These are phyloP conservation scores for Penicillium bovifimosum DNA, from an alignment of 495 filamentous ascomycete species.

Conservation along the genomic window DNA sequence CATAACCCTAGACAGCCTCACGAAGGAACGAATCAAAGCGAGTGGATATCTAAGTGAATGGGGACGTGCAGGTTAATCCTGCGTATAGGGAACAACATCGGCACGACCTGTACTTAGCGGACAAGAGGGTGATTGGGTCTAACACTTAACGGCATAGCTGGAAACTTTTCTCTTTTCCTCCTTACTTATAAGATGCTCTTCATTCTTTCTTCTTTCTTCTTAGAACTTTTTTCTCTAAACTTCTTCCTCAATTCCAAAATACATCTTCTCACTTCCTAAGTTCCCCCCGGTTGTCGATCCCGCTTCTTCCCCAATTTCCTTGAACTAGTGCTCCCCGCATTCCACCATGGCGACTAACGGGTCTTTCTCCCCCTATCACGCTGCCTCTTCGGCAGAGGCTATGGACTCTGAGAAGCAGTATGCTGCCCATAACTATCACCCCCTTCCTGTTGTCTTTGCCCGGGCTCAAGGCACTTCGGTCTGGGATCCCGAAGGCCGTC, in stretches of 20 bases:
- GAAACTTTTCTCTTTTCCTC: constrained; percentile 6
- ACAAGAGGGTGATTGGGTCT: constrained; percentile 33
- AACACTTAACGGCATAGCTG: constrained; percentile 27
- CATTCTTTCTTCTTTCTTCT: constrained; percentile 2
- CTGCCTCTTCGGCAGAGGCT: constrained; percentile 69
- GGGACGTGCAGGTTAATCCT: constrained; percentile 31
- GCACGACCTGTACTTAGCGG: constrained; percentile 64
- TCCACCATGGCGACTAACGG: constrained; percentile 33
- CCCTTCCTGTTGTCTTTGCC: constrained; percentile 87
- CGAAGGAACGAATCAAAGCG: constrained; percentile 1
- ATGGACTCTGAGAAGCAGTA: constrained; percentile 75
- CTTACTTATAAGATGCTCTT: constrained; percentile 7
- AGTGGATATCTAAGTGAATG: background rate
- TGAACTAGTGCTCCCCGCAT: constrained; percentile 13
- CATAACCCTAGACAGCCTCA: background rate
- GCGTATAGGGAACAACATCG: constrained; percentile 35
- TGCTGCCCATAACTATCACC: constrained; percentile 98
- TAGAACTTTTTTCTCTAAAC: background rate
- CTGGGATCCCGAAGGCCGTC: constrained; percentile 95
- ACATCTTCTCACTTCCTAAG: constrained; percentile 1
- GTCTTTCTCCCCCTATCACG: constrained; percentile 60
- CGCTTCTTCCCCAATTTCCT: background rate
- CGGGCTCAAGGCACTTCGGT: constrained; percentile 77
- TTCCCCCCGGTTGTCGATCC: constrained; percentile 4
- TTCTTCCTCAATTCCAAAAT: background rate